phyloP scores from a whole-genome alignment of 768 basidiomycete species.

The Leccinum broughii region DNA sequence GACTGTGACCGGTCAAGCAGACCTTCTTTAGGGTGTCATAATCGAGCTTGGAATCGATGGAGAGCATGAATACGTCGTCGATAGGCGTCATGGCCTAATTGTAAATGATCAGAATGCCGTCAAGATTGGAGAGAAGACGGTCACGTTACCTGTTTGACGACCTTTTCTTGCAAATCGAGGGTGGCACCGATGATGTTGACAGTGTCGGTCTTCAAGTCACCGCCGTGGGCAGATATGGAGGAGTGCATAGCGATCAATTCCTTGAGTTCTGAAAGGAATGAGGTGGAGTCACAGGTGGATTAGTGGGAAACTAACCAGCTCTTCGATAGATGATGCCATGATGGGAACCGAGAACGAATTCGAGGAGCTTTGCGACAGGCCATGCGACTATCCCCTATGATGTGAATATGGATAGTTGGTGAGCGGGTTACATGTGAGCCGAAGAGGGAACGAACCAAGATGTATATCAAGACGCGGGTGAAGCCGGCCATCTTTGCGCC shows the following conservation, averaged over 20 bases:
- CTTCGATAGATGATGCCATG: constrained; percentile 92
- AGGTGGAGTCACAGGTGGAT: background rate
- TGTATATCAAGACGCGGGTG: constrained; percentile 66
- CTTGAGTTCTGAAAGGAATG: constrained; percentile 59
- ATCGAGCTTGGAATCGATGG: constrained; percentile 80
- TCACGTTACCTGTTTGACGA: constrained; percentile 56
- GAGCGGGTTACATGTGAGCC: background rate
- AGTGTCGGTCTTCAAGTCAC: constrained; percentile 84
- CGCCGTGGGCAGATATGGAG: constrained; percentile 68
- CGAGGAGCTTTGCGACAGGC: constrained; percentile 84
- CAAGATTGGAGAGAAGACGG: background rate
- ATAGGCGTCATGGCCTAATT: constrained; percentile 80
- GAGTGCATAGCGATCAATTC: constrained; percentile 91
- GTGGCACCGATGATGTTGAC: constrained; percentile 90
- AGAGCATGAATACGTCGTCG: constrained; percentile 80
- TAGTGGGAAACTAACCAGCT: constrained; percentile 41
- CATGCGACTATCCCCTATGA: constrained; percentile 70
- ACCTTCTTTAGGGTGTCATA: constrained; percentile 77
- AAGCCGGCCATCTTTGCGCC: constrained; percentile 84
- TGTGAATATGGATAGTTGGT: background rate
- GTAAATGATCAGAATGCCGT: background rate
- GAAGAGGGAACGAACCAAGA: constrained; percentile 45
- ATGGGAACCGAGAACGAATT: constrained; percentile 75
- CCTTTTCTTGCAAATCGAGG: constrained; percentile 86
- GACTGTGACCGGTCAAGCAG: constrained; percentile 77